These are phyloP conservation scores for Thalia dealbata DNA, from an alignment of 176 grass and related monocot species.

Conservation along the genomic window DNA sequence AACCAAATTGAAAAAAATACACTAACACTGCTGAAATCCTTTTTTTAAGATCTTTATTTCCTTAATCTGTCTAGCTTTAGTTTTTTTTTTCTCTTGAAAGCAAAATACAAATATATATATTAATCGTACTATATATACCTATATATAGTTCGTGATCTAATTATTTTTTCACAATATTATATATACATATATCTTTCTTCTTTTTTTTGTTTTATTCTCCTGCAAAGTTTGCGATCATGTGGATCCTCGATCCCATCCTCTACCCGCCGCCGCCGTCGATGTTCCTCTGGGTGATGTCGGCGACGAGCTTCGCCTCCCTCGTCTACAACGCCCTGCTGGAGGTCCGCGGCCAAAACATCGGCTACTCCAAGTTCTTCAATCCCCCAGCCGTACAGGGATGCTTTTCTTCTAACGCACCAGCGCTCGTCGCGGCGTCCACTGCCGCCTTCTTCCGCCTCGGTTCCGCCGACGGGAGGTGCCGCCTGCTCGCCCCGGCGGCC, in stretches of 20 bases:
- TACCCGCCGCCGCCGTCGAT: constrained; percentile 37
- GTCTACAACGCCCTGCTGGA: constrained; percentile 24
- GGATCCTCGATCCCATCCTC: constrained; percentile 27
- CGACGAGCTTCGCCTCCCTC: constrained; percentile 16
- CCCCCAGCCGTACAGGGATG: constrained; percentile 41
- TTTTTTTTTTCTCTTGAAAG: too few relatives aligned
- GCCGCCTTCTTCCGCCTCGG: constrained; percentile 35
- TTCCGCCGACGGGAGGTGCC: constrained; percentile 11
- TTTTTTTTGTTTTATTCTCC: too few relatives aligned
- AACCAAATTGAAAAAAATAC: too few relatives aligned
- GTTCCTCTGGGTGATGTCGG: constrained; percentile 33
- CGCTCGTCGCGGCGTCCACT: constrained; percentile 31
- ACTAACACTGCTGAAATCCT: too few relatives aligned
- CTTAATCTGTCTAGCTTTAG: too few relatives aligned
- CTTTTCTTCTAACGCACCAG: constrained; percentile 51
- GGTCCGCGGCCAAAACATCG: constrained; percentile 36
- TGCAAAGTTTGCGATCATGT: constrained; percentile 11
- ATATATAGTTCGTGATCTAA: too few relatives aligned
- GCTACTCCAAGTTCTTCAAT: constrained; percentile 60
- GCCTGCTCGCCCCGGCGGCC: constrained; percentile 29
- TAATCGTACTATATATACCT: too few relatives aligned
- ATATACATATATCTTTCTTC: too few relatives aligned
- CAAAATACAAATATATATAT: too few relatives aligned
- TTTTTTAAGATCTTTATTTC: too few relatives aligned
- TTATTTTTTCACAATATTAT: too few relatives aligned